phyloP scores from a whole-genome alignment of 306 rosid genomes.

The Castanopsis chinensis region DNA sequence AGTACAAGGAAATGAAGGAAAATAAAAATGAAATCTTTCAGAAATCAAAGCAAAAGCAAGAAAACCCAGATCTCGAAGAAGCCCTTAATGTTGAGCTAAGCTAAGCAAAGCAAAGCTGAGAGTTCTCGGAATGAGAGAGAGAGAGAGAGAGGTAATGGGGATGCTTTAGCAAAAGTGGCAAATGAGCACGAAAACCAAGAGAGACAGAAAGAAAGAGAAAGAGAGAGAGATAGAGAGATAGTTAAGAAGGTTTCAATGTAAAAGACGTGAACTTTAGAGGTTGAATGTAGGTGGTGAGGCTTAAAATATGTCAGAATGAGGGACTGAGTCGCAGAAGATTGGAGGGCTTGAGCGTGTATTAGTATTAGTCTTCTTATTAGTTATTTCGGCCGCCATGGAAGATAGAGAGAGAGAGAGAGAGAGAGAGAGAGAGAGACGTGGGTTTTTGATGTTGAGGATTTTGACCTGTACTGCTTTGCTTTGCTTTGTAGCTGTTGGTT shows the following conservation, averaged over 20 bases:
- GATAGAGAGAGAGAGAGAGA: neutral
- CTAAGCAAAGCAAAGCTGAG: slow-evolving; percentile 8
- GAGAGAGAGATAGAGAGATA: neutral
- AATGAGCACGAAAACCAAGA: slow-evolving; percentile 64
- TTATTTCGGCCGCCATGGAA: slow-evolving; percentile 53
- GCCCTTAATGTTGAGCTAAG: slow-evolving; percentile 33
- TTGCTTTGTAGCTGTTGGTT: slow-evolving; percentile 7
- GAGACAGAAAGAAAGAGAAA: slow-evolving; percentile 8
- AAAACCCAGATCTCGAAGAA: slow-evolving; percentile 77
- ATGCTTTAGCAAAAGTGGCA: slow-evolving; percentile 50
- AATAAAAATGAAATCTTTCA: neutral
- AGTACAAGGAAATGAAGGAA: slow-evolving; percentile 7
- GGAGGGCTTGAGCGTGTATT: slow-evolving; percentile 1
- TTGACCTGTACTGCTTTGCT: slow-evolving; percentile 46
- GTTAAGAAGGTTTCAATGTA: neutral
- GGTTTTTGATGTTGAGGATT: slow-evolving; percentile 15
- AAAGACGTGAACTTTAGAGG: neutral
- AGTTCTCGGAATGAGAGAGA: slow-evolving; percentile 16
- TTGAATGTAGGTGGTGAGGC: neutral
- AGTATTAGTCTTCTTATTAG: slow-evolving; percentile 20
- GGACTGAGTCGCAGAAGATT: slow-evolving; percentile 17
- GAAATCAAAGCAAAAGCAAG: slow-evolving; percentile 17
- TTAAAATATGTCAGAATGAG: slow-evolving; percentile 28
- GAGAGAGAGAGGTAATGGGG: slow-evolving; percentile 36
- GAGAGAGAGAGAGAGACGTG: neutral